Evolutionary conservation across 495 filamentous ascomycete genomes (phyloP).

Genomic region (Penicillium roqueforti): DNA sequence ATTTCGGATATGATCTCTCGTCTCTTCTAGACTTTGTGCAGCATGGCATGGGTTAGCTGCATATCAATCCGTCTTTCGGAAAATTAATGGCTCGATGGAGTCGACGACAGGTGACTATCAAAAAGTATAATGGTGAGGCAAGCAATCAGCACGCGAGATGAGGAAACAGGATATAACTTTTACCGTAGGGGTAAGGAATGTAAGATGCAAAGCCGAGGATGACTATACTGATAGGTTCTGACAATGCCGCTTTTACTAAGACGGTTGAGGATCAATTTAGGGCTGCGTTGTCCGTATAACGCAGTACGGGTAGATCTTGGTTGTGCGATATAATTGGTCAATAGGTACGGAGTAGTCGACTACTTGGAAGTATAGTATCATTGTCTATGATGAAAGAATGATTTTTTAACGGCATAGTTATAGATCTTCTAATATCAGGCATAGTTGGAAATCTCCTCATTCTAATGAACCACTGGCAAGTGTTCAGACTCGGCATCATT

Average conservation of each 20-base stretch:
- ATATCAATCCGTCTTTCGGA: too few relatives aligned
- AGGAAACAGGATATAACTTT: constrained; percentile 10
- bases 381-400: background rate
- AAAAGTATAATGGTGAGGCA: background rate
- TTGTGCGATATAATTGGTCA: too few relatives aligned
- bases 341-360: too few relatives aligned
- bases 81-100: background rate
- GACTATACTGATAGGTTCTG: too few relatives aligned
- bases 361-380: too few relatives aligned
- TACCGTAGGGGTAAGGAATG: constrained; percentile 1
- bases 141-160: background rate
- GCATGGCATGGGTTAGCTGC: background rate
- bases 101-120: background rate
- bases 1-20: background rate
- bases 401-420: too few relatives aligned
- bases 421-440: too few relatives aligned
- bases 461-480: too few relatives aligned
- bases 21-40: background rate
- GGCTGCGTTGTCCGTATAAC: background rate
- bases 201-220: background rate
- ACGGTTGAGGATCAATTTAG: background rate
- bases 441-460: too few relatives aligned
- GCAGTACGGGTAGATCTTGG: too few relatives aligned
- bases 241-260: background rate
- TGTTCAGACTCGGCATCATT: too few relatives aligned